Base-by-base conservation (phyloP, 495 filamentous ascomycete genomes). In the Lasiosphaeria ovina region DNA sequence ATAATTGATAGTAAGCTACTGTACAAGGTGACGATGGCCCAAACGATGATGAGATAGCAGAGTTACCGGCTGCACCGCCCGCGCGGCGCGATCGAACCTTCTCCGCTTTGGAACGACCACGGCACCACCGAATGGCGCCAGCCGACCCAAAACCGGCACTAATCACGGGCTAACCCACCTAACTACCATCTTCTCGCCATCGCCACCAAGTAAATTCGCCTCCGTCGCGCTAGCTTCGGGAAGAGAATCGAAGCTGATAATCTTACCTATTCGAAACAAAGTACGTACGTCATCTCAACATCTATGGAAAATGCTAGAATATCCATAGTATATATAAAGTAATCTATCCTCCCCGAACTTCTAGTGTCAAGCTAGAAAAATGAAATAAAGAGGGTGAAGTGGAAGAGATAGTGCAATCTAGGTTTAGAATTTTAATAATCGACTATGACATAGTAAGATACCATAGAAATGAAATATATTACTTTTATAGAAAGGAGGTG, bases 281-380 rank as follows among this genome's bases (percentile, higher is more conserved):
- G 12, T 55, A 57, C 50, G 6, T 57, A 24, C 24, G 24, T 24
- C 24, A 24, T 24, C 24, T 2, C 24, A 24, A 24, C 24, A 24
- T 24, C 24, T 0, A 1, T 24, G 2, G 24, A 24, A 24, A 24
- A 24, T 24, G 24, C 24, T 24, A 24, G 24, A 24, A 24, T 24
- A n/a, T n/a, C 47, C 11, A 50, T 12, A 50, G 51, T 54, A 60
- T 53, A 49, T 60, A 60, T 54, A 60, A 53, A 60, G 7, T 54
- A 24, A 60, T 36, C 57, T 32, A 52, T 54, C 57, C 48, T 54
- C 50, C 57, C 57, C 35, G 57, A 45, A 49, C 48, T 60, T 53
- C 57, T 54, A 12, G 38, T 60, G 57, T 60, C 50, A 60, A 10
- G 57, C 57, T 60, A 58, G 55, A 51, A 40, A 60, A 36, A 54